A percentile compares a stretch with the other conserved stretches of the same genome.
Conservation (phyloP, 2,329 filamentous ascomycete genomes). For the Pseudogymnoascus sp. region DNA sequence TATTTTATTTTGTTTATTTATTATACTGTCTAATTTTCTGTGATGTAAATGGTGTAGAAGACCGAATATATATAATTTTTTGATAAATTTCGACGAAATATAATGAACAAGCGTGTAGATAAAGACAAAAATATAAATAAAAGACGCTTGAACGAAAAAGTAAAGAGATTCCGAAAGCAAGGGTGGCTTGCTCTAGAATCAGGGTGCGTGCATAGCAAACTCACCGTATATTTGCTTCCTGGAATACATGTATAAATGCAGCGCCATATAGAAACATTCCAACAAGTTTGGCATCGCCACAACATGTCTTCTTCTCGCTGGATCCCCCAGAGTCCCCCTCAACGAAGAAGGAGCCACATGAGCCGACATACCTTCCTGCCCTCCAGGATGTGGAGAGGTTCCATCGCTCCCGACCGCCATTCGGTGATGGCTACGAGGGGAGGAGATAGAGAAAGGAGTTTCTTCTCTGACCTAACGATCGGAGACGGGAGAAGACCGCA, state of each 20-base stretch:
- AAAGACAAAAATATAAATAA: neutral
- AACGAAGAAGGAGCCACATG: neutral
- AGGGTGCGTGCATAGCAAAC: slow-evolving; percentile 9
- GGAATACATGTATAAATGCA: slow-evolving; percentile 12
- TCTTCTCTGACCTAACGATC: neutral
- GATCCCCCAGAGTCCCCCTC: neutral
- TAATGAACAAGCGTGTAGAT: neutral
- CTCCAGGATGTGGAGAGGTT: neutral
- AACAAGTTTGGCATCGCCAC: neutral
- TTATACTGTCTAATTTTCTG: neutral
- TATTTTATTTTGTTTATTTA: neutral
- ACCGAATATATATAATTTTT: neutral
- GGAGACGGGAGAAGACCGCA: neutral
- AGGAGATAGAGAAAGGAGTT: neutral
- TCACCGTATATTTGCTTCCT: neutral
- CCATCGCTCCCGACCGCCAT: neutral
- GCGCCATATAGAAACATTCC: neutral
- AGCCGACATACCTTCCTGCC: neutral
- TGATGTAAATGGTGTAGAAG: neutral
- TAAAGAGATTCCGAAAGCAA: neutral
- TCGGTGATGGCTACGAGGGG: neutral
- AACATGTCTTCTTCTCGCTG: neutral
- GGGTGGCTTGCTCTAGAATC: neutral
- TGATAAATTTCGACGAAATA: neutral
- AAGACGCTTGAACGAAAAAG: neutral